Conservation (phyloP, 2,329 filamentous ascomycete species). For the Rhynchosporium secalis region DNA sequence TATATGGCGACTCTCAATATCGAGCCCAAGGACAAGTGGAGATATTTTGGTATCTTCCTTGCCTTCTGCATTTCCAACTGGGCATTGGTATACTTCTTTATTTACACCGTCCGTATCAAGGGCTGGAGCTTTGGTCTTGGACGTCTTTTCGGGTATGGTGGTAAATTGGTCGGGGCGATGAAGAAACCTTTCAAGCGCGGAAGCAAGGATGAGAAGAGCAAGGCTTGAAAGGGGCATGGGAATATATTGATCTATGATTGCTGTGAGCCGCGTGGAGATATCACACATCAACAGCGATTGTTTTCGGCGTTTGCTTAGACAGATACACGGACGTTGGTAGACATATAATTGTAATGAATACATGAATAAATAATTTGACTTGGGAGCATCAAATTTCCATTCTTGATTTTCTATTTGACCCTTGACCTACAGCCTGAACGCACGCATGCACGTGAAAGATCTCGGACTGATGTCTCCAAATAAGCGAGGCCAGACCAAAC, state of each 20-base stretch:
- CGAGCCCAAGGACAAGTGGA: conserved; percentile 62
- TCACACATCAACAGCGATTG: too few relatives aligned
- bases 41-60: conserved; percentile 70
- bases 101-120: conserved; percentile 69
- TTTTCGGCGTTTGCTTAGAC: neutral
- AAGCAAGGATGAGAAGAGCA: conserved; percentile 4
- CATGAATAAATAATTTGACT: too few relatives aligned
- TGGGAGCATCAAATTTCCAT: too few relatives aligned
- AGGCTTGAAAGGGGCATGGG: neutral
- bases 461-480: too few relatives aligned
- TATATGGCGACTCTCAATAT: conserved; percentile 62
- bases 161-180: conserved; percentile 42
- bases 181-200: conserved; percentile 31
- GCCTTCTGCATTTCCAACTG: conserved; percentile 71
- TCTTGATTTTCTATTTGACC: too few relatives aligned
- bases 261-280: neutral
- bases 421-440: too few relatives aligned
- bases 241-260: too few relatives aligned
- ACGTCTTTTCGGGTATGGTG: conserved; percentile 51
- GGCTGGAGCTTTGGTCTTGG: conserved; percentile 72
- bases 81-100: conserved; percentile 73
- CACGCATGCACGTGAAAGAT: too few relatives aligned
- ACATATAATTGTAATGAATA: neutral
- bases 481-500: too few relatives aligned
- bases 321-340: neutral